Evolutionary conservation across 2,329 filamentous ascomycete genomes (phyloP).

Genomic region (Eutypa lata): DNA sequence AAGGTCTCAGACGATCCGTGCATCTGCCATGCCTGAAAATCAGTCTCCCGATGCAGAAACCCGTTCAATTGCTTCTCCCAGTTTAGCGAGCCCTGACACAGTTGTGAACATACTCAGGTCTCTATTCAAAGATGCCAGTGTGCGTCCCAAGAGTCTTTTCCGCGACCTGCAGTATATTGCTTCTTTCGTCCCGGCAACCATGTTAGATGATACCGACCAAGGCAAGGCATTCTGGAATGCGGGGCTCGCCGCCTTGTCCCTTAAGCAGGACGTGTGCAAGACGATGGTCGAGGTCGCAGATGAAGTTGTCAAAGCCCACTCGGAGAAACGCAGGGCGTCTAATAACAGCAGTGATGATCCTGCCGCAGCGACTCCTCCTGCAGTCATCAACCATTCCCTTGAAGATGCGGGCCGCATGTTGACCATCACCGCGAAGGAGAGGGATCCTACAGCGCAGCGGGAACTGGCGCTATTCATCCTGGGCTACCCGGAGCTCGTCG

Average conservation of each 20-base stretch:
- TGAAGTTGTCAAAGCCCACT: slow-evolving; percentile 65
- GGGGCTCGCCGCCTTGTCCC: slow-evolving; percentile 78
- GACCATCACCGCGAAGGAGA: slow-evolving; percentile 91
- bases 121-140: slow-evolving; percentile 63
- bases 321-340: slow-evolving; percentile 54
- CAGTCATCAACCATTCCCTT: slow-evolving; percentile 55
- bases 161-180: slow-evolving; percentile 76
- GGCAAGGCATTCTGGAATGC: slow-evolving; percentile 88
- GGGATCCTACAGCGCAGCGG: slow-evolving; percentile 81
- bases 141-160: slow-evolving; percentile 78
- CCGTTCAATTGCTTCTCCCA: slow-evolving; percentile 46
- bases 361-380: slow-evolving; percentile 47
- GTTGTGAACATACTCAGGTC: slow-evolving; percentile 65
- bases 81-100: slow-evolving; percentile 55
- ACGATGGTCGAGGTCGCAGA: slow-evolving; percentile 78
- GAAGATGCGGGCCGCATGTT: slow-evolving; percentile 85
- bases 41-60: slow-evolving; percentile 43
- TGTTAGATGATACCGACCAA: slow-evolving; percentile 60
- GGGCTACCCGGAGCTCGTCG: slow-evolving; percentile 82
- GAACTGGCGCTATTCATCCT: slow-evolving; percentile 93
- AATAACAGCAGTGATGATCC: slow-evolving; percentile 31
- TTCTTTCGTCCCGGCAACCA: slow-evolving; percentile 58
- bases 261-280: slow-evolving; percentile 84
- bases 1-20: slow-evolving; percentile 54
- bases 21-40: slow-evolving; percentile 32